Base-by-base conservation (phyloP, 176 grass and related monocot species). In the Guadua angustifolia region DNA sequence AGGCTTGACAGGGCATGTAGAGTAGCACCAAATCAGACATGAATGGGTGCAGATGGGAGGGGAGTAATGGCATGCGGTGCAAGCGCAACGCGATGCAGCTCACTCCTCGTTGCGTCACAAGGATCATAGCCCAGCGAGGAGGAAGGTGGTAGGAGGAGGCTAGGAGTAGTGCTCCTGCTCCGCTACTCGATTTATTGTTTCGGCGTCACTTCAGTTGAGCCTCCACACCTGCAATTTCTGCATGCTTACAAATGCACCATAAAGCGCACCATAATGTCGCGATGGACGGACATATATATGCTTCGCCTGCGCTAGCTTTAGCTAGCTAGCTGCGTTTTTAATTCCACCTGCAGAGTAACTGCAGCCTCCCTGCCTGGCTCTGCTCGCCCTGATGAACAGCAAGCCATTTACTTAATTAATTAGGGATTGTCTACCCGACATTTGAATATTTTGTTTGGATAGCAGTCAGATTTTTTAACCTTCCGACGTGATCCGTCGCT, bases 11-110 rank as follows among this genome's bases (percentile, higher is more conserved):
- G 24, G 66, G 36, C 51, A 70, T 53, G 51, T 71, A 59, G 47
- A 33, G 38, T 46, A 62, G 49, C 66, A 82, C 84, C 36, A 79
- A 68, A 59, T 56, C 58, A 29, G 45, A 43, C 74, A 66, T 88
- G 81, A 88, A 88, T 88, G 81, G 81, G 60, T n/a, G 81, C 87
- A 38, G 87, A 84, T 89, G 87, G 87, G 77, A 61, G 1, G 8
- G 60, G 21, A 84, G 82, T 85, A 75, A 89, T 89, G 76, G 76
- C 76, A 15, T 80, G 50, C 87, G 68, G 87, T 21, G 83, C 63
- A 24, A 69, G 13, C 16, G 51, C 60, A 29, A 17, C 2, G 24
- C 79, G 1, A 56, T 2, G 66, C 50, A 44, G 49, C 39, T 3
- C 29, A 45, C 66, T 73, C 67, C 12, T 50, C 70, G 55, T 47